A percentile compares a stretch with the other conserved stretches of the same genome.
Conservation (phyloP, 495 filamentous ascomycete species). For the Corynascus novoguineensis region DNA sequence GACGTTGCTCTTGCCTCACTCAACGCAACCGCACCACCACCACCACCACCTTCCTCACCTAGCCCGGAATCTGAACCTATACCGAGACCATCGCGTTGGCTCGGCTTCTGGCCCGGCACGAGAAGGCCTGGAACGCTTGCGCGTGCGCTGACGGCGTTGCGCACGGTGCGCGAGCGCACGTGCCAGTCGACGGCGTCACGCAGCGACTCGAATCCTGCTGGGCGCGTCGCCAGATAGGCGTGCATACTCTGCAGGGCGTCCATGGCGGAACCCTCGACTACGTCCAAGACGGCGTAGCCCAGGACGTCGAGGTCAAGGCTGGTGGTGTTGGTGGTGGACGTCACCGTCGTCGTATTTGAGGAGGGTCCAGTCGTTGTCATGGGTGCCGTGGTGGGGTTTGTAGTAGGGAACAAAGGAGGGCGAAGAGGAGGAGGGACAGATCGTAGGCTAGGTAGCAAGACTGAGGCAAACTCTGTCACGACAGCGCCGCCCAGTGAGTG, state of each 20-base stretch:
- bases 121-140: constrained; percentile 73
- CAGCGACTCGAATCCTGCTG: constrained; percentile 66
- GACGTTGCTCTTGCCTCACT: no score
- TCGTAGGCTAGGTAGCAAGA: background rate
- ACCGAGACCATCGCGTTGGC: background rate
- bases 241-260: constrained; percentile 96
- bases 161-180: constrained; percentile 79
- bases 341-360: background rate
- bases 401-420: no score
- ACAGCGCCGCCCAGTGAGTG: constrained; percentile 96
- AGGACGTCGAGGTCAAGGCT: constrained; percentile 42
- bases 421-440: no score
- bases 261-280: constrained; percentile 82
- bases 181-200: constrained; percentile 90
- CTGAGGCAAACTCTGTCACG: constrained; percentile 70
- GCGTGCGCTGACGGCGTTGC: constrained; percentile 72
- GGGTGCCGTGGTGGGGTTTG: background rate
- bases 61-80: background rate
- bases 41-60: background rate
- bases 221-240: constrained; percentile 79
- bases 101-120: background rate
- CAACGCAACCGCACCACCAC: background rate
- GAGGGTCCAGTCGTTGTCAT: background rate
- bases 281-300: constrained; percentile 88
- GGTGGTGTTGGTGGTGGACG: background rate